A percentile compares a stretch with the other conserved stretches of the same genome.
These are phyloP conservation scores for Castanea mollissima DNA, from an alignment of 306 rosid genomes.

Conservation along the genomic window DNA sequence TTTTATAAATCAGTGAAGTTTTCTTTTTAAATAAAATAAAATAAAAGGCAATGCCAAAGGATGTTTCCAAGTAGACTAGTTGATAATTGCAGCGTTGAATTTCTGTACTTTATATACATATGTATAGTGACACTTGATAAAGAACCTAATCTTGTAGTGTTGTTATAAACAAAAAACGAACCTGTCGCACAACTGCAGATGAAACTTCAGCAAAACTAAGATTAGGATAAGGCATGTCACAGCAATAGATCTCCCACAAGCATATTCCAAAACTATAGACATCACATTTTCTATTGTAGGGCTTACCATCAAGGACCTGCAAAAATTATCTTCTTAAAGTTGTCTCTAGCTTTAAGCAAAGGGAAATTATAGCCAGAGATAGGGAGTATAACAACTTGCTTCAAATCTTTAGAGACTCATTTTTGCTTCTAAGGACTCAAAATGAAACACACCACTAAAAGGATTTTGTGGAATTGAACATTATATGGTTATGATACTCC, in stretches of 20 bases:
- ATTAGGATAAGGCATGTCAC: constrained; percentile 86
- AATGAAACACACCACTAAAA: not conserved
- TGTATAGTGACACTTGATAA: not conserved
- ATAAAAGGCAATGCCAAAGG: not conserved
- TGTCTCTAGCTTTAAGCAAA: not conserved
- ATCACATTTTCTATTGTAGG: constrained; percentile 88
- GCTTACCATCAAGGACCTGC: constrained; percentile 88
- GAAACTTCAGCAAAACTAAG: constrained; percentile 74
- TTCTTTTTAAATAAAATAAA: not conserved
- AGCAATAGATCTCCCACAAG: constrained; percentile 92
- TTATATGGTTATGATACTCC: not conserved
- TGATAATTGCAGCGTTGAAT: not conserved
- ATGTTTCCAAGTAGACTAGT: not conserved
- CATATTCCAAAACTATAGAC: constrained; percentile 90
- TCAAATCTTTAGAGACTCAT: not conserved
- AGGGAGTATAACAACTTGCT: too few relatives aligned
- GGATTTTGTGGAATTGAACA: not conserved
- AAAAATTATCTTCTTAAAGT: constrained; percentile 4
- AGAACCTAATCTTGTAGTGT: not conserved
- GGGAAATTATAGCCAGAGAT: not conserved
- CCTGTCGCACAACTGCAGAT: constrained; percentile 77
- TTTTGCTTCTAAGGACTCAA: not conserved
- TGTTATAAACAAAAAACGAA: constrained; percentile 16
- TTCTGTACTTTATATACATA: not conserved
- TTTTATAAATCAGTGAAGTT: not conserved